Conservation (phyloP, 2,329 filamentous ascomycete species). For the Trichoderma guizhouense region DNA sequence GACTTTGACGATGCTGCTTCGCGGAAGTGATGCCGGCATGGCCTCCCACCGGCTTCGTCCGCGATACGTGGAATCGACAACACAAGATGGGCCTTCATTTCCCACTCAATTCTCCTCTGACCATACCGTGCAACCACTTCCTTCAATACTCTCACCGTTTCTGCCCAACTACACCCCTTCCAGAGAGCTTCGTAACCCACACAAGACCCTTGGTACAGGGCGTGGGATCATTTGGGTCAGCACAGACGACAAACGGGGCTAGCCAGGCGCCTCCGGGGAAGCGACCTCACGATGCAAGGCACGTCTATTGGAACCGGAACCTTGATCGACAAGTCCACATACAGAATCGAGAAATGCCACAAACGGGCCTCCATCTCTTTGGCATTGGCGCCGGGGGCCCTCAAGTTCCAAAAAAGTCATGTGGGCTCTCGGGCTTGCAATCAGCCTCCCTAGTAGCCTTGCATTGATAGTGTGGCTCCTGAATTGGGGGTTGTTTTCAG, state of each 20-base stretch:
- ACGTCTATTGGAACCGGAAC: not conserved
- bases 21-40: constrained; percentile 6
- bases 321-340: not conserved
- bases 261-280: not conserved
- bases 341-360: not conserved
- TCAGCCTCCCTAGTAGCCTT: constrained; percentile 7
- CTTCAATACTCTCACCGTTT: not conserved
- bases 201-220: not conserved
- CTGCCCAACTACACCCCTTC: constrained; percentile 12
- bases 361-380: not conserved
- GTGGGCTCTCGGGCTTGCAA: not conserved
- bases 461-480: not conserved
- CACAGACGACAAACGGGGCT: not conserved
- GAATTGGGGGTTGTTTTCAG: not conserved
- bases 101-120: not conserved
- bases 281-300: not conserved
- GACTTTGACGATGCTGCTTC: not conserved
- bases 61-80: not conserved
- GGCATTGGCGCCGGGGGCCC: not conserved
- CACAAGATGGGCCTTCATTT: not conserved
- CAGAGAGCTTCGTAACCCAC: not conserved
- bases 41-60: constrained; percentile 4
- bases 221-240: not conserved
- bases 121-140: not conserved
- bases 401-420: not conserved